phyloP scores from a whole-genome alignment of 257 asterid species.

The Fraxinus pennsylvanica region DNA sequence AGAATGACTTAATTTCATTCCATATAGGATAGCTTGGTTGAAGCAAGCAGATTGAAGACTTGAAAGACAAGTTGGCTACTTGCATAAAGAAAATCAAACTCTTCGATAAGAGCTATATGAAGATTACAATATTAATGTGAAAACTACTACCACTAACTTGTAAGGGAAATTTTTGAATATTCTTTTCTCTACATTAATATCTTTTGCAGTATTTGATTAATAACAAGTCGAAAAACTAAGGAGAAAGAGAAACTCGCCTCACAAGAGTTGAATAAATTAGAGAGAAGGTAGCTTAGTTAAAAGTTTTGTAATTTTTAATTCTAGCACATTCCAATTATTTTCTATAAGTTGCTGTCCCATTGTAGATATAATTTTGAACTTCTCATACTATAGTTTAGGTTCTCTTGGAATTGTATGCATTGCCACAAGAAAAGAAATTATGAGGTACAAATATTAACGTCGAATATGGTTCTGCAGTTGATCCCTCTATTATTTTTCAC shows the following conservation, averaged over 20 bases:
- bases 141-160: not conserved
- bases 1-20: too few species aligned
- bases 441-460: too few species aligned
- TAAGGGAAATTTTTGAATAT: not conserved
- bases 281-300: constrained; percentile 51
- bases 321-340: constrained; percentile 13
- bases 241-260: constrained; percentile 74
- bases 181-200: not conserved
- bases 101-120: too few species aligned
- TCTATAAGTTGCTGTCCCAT: not conserved
- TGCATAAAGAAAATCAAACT: too few species aligned
- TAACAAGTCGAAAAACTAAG: constrained; percentile 80
- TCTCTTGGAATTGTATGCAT: constrained; percentile 4
- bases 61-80: too few species aligned
- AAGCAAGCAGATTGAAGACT: too few species aligned
- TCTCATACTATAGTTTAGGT: constrained; percentile 1
- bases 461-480: too few species aligned
- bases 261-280: constrained; percentile 50
- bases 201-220: constrained; percentile 19
- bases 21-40: too few species aligned
- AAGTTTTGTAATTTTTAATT: constrained; percentile 3
- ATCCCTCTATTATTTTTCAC: too few species aligned
- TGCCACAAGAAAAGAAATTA: too few species aligned
- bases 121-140: too few species aligned
- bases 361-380: not conserved